Evolutionary conservation across 2,329 filamentous ascomycete genomes (phyloP).

Genomic region (Diplocarpon mali): DNA sequence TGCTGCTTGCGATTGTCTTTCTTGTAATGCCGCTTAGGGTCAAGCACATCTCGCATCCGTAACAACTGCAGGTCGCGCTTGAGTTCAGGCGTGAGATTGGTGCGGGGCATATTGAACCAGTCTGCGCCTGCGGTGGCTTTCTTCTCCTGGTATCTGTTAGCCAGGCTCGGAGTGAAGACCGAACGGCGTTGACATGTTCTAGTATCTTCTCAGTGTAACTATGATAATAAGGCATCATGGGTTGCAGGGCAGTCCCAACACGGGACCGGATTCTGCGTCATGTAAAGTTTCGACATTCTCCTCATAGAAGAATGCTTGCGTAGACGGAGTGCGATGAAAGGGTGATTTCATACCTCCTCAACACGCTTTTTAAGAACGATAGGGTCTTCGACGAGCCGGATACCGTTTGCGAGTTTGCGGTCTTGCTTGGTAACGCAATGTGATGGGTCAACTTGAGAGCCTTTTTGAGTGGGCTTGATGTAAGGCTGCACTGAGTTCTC

Average conservation of each 20-base stretch:
- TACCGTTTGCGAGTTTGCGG: constrained; percentile 34
- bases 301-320: constrained; percentile 43
- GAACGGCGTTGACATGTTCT: constrained; percentile 1
- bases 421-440: constrained; percentile 38
- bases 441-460: constrained; percentile 41
- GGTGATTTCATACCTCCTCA: constrained; percentile 37
- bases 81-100: constrained; percentile 70
- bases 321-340: neutral
- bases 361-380: constrained; percentile 34
- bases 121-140: constrained; percentile 62
- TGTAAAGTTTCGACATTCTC: constrained; percentile 58
- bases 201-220: constrained; percentile 53
- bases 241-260: constrained; percentile 67
- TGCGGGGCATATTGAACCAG: constrained; percentile 85
- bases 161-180: constrained; percentile 6
- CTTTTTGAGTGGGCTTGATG: constrained; percentile 38
- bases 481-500: constrained; percentile 36
- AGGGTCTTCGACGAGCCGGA: constrained; percentile 43
- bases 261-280: constrained; percentile 68
- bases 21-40: constrained; percentile 55
- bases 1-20: constrained; percentile 61
- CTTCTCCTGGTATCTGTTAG: constrained; percentile 24
- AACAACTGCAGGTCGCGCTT: constrained; percentile 85
- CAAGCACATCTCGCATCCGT: constrained; percentile 78
- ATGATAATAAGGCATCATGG: constrained; percentile 50